These are phyloP conservation scores for Citrus glauca DNA, from an alignment of 345 rosid genomes.

Conservation along the genomic window DNA sequence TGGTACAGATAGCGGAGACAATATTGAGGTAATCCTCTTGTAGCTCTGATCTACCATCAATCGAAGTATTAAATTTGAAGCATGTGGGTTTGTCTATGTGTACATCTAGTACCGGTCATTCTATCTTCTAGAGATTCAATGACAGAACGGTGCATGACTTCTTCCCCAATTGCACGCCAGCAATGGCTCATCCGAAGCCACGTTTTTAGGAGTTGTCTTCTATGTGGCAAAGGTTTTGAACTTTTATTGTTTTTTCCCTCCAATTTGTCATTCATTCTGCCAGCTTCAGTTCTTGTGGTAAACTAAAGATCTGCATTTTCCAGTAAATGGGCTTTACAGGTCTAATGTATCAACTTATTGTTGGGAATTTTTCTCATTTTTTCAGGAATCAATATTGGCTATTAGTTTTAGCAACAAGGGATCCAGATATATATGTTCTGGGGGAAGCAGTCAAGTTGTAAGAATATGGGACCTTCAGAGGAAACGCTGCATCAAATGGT, in stretches of 20 bases:
- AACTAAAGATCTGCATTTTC: not conserved
- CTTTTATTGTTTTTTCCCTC: not conserved
- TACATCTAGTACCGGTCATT: not conserved
- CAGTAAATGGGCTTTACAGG: not conserved
- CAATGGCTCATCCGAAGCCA: not conserved
- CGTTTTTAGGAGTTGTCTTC: not conserved
- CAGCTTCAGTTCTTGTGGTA: not conserved
- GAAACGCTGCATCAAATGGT: slow-evolving; percentile 86
- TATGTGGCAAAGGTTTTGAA: not conserved
- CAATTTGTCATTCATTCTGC: not conserved
- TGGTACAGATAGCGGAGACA: slow-evolving; percentile 72
- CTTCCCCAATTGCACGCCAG: not conserved
- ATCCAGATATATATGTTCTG: slow-evolving; percentile 90
- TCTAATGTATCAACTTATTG: slow-evolving; percentile 9
- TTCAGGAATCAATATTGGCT: slow-evolving; percentile 81
- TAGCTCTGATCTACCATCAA: not conserved
- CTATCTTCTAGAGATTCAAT: not conserved
- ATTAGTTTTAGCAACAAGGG: slow-evolving; percentile 87
- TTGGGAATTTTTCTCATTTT: not conserved
- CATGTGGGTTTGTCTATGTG: not conserved
- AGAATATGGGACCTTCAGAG: slow-evolving; percentile 98
- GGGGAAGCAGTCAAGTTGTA: slow-evolving; percentile 87
- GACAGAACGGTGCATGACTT: not conserved
- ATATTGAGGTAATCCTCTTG: slow-evolving; percentile 47
- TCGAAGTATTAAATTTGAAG: not conserved